Evolutionary conservation across 73 alveolate genomes (phyloP).

Genomic region (Paramecium tetraurelia): DNA sequence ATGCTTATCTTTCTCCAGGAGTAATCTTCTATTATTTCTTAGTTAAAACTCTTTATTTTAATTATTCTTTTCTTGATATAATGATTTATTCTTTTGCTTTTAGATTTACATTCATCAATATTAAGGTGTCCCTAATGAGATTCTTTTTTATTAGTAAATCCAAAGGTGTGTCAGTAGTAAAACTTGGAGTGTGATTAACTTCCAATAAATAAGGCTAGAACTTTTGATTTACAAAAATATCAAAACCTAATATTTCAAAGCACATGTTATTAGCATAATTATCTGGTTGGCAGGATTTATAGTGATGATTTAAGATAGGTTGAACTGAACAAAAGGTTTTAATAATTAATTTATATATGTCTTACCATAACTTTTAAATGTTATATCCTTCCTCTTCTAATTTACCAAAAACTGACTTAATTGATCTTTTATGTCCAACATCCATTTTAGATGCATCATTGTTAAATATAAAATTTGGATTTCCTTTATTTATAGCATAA

Average conservation of each 20-base stretch:
- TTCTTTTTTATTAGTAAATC: conserved; percentile 43
- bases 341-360: conserved; percentile 51
- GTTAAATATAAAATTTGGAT: conserved; percentile 65
- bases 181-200: conserved; percentile 59
- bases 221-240: conserved; percentile 52
- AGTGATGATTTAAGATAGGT: conserved; percentile 69
- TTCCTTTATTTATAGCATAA: conserved; percentile 83
- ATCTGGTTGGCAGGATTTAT: conserved; percentile 70
- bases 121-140: conserved; percentile 31
- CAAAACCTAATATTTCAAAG: conserved; percentile 66
- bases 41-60: conserved; percentile 48
- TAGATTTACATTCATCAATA: conserved; percentile 6
- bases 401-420: conserved; percentile 50
- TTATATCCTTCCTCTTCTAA: conserved; percentile 66
- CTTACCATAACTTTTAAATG: conserved; percentile 60
- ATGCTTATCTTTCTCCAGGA: conserved; percentile 9
- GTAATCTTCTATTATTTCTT: conserved; percentile 11
- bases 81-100: conserved; percentile 36
- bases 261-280: conserved; percentile 66
- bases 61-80: not conserved
- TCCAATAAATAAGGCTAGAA: conserved; percentile 40
- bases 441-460: conserved; percentile 66
- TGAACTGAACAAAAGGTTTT: conserved; percentile 68
- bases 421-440: conserved; percentile 74
- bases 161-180: conserved; percentile 52